phyloP scores from a whole-genome alignment of 179 eudicot species.

The Dionaea muscipula region DNA sequence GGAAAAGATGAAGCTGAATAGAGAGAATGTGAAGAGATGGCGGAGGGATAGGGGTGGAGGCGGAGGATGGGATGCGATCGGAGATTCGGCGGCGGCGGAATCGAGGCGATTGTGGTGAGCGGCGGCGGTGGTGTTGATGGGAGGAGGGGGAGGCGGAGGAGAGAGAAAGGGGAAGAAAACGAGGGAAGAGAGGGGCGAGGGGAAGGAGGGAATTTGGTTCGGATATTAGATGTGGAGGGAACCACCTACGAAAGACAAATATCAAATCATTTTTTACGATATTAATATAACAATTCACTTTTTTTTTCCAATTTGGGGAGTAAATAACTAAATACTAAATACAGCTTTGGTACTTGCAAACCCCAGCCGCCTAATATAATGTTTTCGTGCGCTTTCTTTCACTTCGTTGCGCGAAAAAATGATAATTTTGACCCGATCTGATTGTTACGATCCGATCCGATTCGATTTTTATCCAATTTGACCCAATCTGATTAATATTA shows the following conservation, averaged over 20 bases:
- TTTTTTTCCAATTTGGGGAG: no score
- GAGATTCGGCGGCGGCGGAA: slow-evolving; percentile 7
- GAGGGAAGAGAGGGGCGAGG: slow-evolving; percentile 4
- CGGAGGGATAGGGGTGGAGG: not conserved
- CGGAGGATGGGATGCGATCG: not conserved
- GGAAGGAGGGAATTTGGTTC: slow-evolving; percentile 11
- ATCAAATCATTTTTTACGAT: no score
- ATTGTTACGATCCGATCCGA: no score
- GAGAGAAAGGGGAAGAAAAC: not conserved
- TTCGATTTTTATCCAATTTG: no score
- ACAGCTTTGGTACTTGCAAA: no score
- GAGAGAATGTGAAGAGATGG: slow-evolving; percentile 7
- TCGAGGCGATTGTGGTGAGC: not conserved
- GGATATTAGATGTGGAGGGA: slow-evolving; percentile 11
- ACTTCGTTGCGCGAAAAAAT: no score
- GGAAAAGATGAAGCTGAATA: slow-evolving; percentile 12
- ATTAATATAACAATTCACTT: no score
- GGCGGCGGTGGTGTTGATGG: slow-evolving; percentile 1
- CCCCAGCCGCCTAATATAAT: no score
- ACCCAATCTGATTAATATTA: no score
- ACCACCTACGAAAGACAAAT: slow-evolving; percentile 2
- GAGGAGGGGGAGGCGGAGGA: slow-evolving; percentile 3
- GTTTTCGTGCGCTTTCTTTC: no score
- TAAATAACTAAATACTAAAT: no score
- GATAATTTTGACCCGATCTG: no score